Conservation (phyloP, 1,284 basidiomycete genomes). For the Butyriboletus appendiculatus region DNA sequence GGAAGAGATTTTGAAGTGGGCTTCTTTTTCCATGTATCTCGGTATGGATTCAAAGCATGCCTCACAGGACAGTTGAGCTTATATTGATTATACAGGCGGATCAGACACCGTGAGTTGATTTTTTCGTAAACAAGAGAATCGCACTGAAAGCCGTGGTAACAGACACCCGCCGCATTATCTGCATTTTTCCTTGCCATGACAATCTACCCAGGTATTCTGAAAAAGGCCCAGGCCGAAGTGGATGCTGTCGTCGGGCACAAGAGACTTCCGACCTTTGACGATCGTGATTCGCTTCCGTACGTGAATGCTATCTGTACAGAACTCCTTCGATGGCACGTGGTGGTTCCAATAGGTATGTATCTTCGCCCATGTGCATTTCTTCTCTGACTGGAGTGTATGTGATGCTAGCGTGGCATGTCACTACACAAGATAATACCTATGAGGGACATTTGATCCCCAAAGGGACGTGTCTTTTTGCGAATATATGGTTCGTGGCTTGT, state of each 20-base stretch:
- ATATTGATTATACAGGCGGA: slow-evolving; percentile 17
- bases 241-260: slow-evolving; percentile 15
- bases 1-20: slow-evolving; percentile 15
- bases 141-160: neutral
- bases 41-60: slow-evolving; percentile 5
- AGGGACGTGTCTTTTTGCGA: slow-evolving; percentile 27
- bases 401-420: slow-evolving; percentile 33
- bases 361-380: too few relatives aligned
- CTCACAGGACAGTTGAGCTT: neutral
- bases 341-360: slow-evolving; percentile 13
- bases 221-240: slow-evolving; percentile 18
- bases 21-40: slow-evolving; percentile 14
- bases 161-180: slow-evolving; percentile 40
- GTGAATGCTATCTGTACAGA: slow-evolving; percentile 20
- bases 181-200: slow-evolving; percentile 24
- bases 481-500: slow-evolving; percentile 17
- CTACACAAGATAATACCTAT: slow-evolving; percentile 37
- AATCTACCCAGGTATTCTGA: slow-evolving; percentile 11
- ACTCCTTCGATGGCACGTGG: slow-evolving; percentile 19
- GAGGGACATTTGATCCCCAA: slow-evolving; percentile 42
- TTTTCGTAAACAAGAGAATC: slow-evolving; percentile 13
- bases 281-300: slow-evolving; percentile 16
- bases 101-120: slow-evolving; percentile 13
- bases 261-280: slow-evolving; percentile 15
- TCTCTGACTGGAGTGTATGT: slow-evolving; percentile 26